These are phyloP conservation scores for Podospora pseudocomata DNA, from an alignment of 495 filamentous ascomycete species.

Conservation along the genomic window DNA sequence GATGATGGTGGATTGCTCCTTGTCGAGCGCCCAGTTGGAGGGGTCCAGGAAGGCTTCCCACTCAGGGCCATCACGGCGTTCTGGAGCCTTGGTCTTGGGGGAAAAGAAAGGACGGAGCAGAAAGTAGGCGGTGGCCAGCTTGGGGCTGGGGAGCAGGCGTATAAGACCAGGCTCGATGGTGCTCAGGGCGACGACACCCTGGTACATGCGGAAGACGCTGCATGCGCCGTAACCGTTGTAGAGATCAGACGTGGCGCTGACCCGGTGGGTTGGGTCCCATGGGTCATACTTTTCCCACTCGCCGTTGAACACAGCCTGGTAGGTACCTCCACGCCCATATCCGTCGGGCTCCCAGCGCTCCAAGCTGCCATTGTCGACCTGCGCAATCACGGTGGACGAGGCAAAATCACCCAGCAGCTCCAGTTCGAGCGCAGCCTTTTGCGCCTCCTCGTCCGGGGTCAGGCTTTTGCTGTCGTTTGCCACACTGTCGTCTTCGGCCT, in stretches of 20 bases:
- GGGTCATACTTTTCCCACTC: slow-evolving; percentile 85
- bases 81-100: slow-evolving; percentile 46
- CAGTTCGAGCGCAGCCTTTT: slow-evolving; percentile 36
- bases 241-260: slow-evolving; percentile 69
- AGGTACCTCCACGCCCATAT: slow-evolving; percentile 69
- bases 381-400: slow-evolving; percentile 54
- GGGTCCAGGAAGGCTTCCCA: slow-evolving; percentile 52
- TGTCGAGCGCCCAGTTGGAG: slow-evolving; percentile 55
- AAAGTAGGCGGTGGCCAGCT: slow-evolving; percentile 78
- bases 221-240: slow-evolving; percentile 86
- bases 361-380: slow-evolving; percentile 80
- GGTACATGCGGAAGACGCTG: slow-evolving; percentile 84
- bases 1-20: slow-evolving; percentile 54
- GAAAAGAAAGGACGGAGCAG: slow-evolving; percentile 84
- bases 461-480: slow-evolving; percentile 9
- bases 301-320: slow-evolving; percentile 69
- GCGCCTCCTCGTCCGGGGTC: slow-evolving; percentile 18
- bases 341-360: slow-evolving; percentile 89
- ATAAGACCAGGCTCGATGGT: slow-evolving; percentile 77
- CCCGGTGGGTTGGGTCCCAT: slow-evolving; percentile 73
- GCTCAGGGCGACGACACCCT: slow-evolving; percentile 83
- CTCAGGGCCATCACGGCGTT: slow-evolving; percentile 33
- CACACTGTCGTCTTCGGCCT: slow-evolving; percentile 25
- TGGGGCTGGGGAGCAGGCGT: slow-evolving; percentile 76
- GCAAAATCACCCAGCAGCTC: slow-evolving; percentile 45